Conservation (phyloP, 108 stramenopile genomes). For the Phaeodactylum tricornutum region DNA sequence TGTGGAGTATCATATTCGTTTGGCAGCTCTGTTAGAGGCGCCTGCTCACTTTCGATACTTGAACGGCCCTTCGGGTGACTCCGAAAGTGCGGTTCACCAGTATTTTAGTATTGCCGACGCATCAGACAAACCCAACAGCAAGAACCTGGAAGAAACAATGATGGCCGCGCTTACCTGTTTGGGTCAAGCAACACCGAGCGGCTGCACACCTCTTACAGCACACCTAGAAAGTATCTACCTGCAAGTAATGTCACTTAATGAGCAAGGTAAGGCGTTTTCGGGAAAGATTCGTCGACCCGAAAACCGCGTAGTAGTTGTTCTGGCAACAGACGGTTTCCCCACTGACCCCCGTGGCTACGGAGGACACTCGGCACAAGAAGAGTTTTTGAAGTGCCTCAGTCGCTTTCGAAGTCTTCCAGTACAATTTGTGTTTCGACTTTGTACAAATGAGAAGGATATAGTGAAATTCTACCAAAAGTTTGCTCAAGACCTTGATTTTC, state of each 20-base stretch:
- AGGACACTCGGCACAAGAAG: slow-evolving; percentile 11
- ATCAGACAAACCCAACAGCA: too few species aligned
- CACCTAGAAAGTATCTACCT: slow-evolving; percentile 57
- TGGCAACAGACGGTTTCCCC: slow-evolving; percentile 69
- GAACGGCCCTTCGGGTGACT: slow-evolving; percentile 58
- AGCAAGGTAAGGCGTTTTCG: too few species aligned
- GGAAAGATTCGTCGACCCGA: slow-evolving; percentile 42
- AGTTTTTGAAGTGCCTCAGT: slow-evolving; percentile 24
- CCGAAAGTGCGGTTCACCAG: too few species aligned
- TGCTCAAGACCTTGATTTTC: slow-evolving; percentile 10
- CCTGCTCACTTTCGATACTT: slow-evolving; percentile 61
- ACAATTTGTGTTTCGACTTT: slow-evolving; percentile 35
- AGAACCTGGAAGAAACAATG: too few species aligned
- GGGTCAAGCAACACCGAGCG: too few species aligned
- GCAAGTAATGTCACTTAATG: slow-evolving; percentile 35
- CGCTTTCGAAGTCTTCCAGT: slow-evolving; percentile 36
- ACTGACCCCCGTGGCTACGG: slow-evolving; percentile 46
- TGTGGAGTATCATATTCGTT: slow-evolving; percentile 43
- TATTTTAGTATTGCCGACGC: too few species aligned
- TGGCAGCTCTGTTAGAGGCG: slow-evolving; percentile 32
- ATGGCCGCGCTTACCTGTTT: too few species aligned
- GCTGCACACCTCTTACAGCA: slow-evolving; percentile 59
- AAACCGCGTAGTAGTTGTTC: slow-evolving; percentile 52
- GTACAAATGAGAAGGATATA: slow-evolving; percentile 33
- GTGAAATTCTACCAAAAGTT: slow-evolving; percentile 29